These are phyloP conservation scores for Alternaria gaisen DNA, from an alignment of 2,329 filamentous ascomycete genomes.

Conservation along the genomic window DNA sequence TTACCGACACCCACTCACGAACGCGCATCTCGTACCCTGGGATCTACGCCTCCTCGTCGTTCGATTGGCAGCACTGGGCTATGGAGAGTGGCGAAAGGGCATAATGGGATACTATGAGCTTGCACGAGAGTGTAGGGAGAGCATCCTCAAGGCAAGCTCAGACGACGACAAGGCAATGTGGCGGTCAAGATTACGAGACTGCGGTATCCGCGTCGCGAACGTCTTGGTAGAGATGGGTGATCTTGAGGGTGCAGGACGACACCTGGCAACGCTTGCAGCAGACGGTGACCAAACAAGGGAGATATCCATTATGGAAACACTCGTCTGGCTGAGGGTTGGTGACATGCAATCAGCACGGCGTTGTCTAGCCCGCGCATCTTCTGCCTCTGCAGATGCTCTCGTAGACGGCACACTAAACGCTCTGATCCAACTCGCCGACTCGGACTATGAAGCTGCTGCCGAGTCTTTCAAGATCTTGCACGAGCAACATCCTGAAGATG, in stretches of 20 bases:
- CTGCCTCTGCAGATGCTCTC: slow-evolving; percentile 37
- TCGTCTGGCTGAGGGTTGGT: slow-evolving; percentile 82
- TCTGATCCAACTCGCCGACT: slow-evolving; percentile 80
- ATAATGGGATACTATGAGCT: slow-evolving; percentile 93
- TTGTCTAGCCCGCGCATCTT: slow-evolving; percentile 55
- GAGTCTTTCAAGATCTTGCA: slow-evolving; percentile 66
- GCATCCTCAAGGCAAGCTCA: slow-evolving; percentile 58
- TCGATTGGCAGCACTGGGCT: slow-evolving; percentile 83
- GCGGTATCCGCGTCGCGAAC: slow-evolving; percentile 72
- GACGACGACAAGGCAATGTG: slow-evolving; percentile 69
- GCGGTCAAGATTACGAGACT: slow-evolving; percentile 75
- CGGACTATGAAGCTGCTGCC: slow-evolving; percentile 72
- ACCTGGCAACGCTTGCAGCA: slow-evolving; percentile 68
- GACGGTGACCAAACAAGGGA: slow-evolving; percentile 22
- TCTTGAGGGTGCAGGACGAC: slow-evolving; percentile 77
- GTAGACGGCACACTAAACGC: slow-evolving; percentile 64
- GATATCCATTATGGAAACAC: slow-evolving; percentile 58
- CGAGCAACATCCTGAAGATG: slow-evolving; percentile 61
- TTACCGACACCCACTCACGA: slow-evolving; percentile 58
- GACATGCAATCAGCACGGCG: slow-evolving; percentile 73
- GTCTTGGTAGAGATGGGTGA: slow-evolving; percentile 89
- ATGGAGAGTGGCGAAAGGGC: slow-evolving; percentile 81
- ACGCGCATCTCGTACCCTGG: slow-evolving; percentile 77
- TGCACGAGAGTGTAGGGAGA: slow-evolving; percentile 75
- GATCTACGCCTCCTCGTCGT: slow-evolving; percentile 83